Conservation (phyloP, 2,329 filamentous ascomycete genomes). For the Ramichloridium luteum region DNA sequence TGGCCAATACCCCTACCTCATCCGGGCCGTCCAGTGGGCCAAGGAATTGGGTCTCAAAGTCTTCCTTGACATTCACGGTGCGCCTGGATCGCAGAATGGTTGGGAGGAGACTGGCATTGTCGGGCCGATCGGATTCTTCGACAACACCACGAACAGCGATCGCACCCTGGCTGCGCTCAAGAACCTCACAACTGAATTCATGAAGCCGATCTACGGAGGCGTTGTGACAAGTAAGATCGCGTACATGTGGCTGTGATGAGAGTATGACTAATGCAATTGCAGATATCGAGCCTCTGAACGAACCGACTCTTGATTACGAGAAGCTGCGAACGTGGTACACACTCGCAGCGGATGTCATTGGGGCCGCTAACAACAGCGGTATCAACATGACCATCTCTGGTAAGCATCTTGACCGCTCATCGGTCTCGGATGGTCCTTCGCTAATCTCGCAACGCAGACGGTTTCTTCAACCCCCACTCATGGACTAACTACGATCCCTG, state of each 20-base stretch:
- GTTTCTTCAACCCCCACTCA: slow-evolving; percentile 15
- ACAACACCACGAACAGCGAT: slow-evolving; percentile 13
- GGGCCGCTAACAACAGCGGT: slow-evolving; percentile 6
- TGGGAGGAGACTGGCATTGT: slow-evolving; percentile 14
- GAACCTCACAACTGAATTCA: slow-evolving; percentile 18
- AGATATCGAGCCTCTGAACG: slow-evolving; percentile 16
- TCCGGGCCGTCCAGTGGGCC: slow-evolving; percentile 17
- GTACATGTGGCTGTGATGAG: not conserved
- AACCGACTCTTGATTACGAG: slow-evolving; percentile 10
- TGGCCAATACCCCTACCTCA: slow-evolving; percentile 11
- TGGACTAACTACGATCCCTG: slow-evolving; percentile 15
- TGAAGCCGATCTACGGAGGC: slow-evolving; percentile 11
- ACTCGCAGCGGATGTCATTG: slow-evolving; percentile 9
- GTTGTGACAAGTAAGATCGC: slow-evolving; percentile 11
- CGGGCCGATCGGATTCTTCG: slow-evolving; percentile 10
- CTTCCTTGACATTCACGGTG: slow-evolving; percentile 17
- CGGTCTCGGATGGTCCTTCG: not conserved
- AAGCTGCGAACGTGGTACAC: slow-evolving; percentile 10
- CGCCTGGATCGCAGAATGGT: slow-evolving; percentile 16
- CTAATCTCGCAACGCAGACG: slow-evolving; percentile 10
- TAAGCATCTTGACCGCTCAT: slow-evolving; percentile 3
- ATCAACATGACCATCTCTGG: slow-evolving; percentile 16
- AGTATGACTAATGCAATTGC: not conserved
- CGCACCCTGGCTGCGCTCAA: slow-evolving; percentile 14
- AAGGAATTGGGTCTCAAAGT: slow-evolving; percentile 14